phyloP scores from a whole-genome alignment of 192 early-diverging fungal species.

The Backusella psychrophila region DNA sequence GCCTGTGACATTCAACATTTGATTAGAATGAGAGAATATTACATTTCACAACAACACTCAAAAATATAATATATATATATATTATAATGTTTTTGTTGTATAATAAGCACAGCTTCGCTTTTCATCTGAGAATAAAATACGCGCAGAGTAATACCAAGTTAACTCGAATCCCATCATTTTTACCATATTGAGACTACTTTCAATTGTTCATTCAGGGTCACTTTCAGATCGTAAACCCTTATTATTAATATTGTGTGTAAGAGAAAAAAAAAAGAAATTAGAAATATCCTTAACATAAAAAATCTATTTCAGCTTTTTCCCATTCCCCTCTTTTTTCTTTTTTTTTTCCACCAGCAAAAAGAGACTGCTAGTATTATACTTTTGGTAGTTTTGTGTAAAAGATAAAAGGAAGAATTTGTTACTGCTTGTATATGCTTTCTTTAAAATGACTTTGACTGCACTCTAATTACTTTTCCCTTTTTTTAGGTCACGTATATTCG shows the following conservation, averaged over 20 bases:
- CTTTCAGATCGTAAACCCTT: not conserved
- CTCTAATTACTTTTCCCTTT: not conserved
- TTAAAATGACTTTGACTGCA: not conserved
- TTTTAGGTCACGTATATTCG: not conserved
- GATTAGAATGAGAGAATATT: not conserved
- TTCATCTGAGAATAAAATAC: not conserved
- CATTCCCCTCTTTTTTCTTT: not conserved
- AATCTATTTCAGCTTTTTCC: not conserved
- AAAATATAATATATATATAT: not conserved
- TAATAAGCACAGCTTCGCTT: not conserved
- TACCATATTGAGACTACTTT: not conserved
- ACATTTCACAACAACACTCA: not conserved
- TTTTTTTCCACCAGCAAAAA: not conserved
- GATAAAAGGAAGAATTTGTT: not conserved
- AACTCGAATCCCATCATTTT: not conserved
- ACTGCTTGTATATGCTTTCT: not conserved
- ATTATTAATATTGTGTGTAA: not conserved
- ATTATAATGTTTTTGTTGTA: not conserved
- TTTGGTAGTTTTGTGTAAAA: not conserved
- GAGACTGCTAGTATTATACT: not conserved
- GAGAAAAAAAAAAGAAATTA: not conserved
- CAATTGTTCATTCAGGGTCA: not conserved
- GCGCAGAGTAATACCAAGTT: not conserved
- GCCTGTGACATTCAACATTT: not conserved
- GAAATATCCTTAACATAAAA: not conserved